These are phyloP conservation scores for Hanseniaspora lachancei DNA, from an alignment of 805 yeast species.

Conservation along the genomic window DNA sequence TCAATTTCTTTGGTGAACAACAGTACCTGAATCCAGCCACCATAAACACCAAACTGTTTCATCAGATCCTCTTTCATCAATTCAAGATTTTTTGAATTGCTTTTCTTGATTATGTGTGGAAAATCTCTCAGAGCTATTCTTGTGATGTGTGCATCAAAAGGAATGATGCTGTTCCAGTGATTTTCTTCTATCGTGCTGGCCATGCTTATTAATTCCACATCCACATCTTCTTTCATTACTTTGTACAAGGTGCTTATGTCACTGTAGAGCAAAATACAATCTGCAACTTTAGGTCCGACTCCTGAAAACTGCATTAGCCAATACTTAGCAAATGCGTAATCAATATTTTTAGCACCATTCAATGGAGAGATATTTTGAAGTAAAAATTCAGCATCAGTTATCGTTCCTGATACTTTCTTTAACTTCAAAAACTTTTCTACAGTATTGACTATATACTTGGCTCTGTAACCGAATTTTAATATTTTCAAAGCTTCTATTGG, in stretches of 20 bases:
- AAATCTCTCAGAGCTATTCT: constrained; percentile 80
- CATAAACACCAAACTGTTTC: constrained; percentile 72
- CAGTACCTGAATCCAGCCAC: constrained; percentile 99
- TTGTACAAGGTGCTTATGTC: constrained; percentile 35
- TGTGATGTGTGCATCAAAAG: constrained; percentile 90
- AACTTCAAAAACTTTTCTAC: constrained; percentile 41
- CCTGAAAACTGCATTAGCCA: constrained; percentile 56
- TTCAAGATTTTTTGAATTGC: constrained; percentile 34
- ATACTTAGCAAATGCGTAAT: constrained; percentile 19
- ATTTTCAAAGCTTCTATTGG: constrained; percentile 34
- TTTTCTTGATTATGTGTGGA: constrained; percentile 14
- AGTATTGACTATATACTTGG: constrained; percentile 71
- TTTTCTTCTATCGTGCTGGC: background rate
- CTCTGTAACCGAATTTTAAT: constrained; percentile 76
- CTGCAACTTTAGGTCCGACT: constrained; percentile 97
- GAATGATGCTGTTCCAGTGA: constrained; percentile 57
- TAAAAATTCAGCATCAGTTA: constrained; percentile 22
- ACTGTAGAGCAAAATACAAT: constrained; percentile 87
- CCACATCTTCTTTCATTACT: background rate
- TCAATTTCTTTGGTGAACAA: constrained; percentile 79
- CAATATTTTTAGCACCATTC: constrained; percentile 13
- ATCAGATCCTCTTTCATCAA: constrained; percentile 48
- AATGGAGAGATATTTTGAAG: constrained; percentile 28
- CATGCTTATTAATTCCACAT: background rate
- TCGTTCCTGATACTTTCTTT: constrained; percentile 15